Percentiles rank a stretch among this genome's conserved stretches.
Evolutionary conservation across 768 basidiomycete species (phyloP).

Genomic region (Pleurotus ostreatus): DNA sequence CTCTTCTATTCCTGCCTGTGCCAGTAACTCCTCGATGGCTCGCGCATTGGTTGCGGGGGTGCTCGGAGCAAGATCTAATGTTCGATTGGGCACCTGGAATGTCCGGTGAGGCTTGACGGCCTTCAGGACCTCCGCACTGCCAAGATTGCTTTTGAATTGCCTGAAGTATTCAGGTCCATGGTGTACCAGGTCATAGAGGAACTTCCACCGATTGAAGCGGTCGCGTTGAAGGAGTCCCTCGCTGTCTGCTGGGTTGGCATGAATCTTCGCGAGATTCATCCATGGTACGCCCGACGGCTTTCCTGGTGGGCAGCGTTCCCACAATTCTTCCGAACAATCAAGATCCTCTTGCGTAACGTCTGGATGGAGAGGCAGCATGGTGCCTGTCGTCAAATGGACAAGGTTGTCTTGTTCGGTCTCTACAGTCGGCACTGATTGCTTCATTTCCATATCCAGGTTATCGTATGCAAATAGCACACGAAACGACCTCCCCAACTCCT

Average conservation of each 20-base stretch:
- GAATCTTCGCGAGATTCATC: constrained; percentile 14
- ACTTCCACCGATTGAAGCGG: constrained; percentile 24
- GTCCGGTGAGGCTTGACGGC: constrained; percentile 19
- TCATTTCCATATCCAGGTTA: constrained; percentile 38
- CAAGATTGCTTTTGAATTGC: constrained; percentile 14
- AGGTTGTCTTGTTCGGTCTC: constrained; percentile 22
- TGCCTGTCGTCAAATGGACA: constrained; percentile 29
- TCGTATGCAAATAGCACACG: constrained; percentile 30
- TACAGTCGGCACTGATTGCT: constrained; percentile 21
- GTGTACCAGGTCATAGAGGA: constrained; percentile 19
- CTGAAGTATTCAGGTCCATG: constrained; percentile 22
- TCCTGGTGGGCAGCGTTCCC: constrained; percentile 19
- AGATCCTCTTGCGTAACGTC: constrained; percentile 22
- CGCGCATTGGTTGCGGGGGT: constrained; percentile 16
- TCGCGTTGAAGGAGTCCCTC: constrained; percentile 17
- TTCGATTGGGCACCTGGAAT: constrained; percentile 13
- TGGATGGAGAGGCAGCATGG: constrained; percentile 22
- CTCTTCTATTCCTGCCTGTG: constrained; percentile 21
- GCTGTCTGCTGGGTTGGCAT: constrained; percentile 13
- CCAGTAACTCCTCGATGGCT: constrained; percentile 14
- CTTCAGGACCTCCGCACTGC: constrained; percentile 20
- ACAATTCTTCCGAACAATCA: constrained; percentile 26
- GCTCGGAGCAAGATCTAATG: constrained; percentile 19
- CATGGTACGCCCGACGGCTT: constrained; percentile 5
- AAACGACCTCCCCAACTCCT: constrained; percentile 18